These are phyloP conservation scores for Polymyxa betae DNA, from an alignment of 208 protist genomes.

Conservation along the genomic window DNA sequence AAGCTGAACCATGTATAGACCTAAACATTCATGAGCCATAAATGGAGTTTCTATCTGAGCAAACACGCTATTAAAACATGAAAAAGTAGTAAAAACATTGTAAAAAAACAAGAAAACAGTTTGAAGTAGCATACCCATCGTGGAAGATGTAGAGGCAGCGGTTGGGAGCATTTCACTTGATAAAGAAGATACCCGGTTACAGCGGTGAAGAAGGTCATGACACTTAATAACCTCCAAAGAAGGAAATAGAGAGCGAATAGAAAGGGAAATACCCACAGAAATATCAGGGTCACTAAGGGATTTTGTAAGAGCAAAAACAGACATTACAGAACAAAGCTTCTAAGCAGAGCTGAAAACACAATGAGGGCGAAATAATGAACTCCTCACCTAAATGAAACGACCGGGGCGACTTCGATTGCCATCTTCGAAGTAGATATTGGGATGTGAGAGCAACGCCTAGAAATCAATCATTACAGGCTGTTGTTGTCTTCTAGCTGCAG, in stretches of 20 bases:
- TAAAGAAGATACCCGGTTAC: not conserved
- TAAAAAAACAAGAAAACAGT: not conserved
- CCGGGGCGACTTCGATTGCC: not conserved
- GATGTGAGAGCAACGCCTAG: not conserved
- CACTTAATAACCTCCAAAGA: not conserved
- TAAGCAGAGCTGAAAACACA: not conserved
- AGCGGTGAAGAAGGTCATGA: not conserved
- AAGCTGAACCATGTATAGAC: constrained; percentile 50
- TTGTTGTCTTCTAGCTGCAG: no score
- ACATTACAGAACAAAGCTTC: not conserved
- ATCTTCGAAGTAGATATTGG: not conserved
- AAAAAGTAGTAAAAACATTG: not conserved
- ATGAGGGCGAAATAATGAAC: not conserved
- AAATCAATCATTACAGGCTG: no score
- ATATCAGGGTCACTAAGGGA: not conserved
- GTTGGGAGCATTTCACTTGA: not conserved
- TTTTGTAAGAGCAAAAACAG: not conserved
- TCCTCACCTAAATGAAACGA: not conserved
- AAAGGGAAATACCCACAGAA: not conserved
- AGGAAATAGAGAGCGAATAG: not conserved
- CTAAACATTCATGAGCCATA: not conserved
- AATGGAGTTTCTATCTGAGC: not conserved
- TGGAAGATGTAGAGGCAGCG: not conserved
- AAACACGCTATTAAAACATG: not conserved
- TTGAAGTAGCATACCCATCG: not conserved